Evolutionary conservation across 2,329 filamentous ascomycete species (phyloP).

Genomic region (Endocalyx cinctus): DNA sequence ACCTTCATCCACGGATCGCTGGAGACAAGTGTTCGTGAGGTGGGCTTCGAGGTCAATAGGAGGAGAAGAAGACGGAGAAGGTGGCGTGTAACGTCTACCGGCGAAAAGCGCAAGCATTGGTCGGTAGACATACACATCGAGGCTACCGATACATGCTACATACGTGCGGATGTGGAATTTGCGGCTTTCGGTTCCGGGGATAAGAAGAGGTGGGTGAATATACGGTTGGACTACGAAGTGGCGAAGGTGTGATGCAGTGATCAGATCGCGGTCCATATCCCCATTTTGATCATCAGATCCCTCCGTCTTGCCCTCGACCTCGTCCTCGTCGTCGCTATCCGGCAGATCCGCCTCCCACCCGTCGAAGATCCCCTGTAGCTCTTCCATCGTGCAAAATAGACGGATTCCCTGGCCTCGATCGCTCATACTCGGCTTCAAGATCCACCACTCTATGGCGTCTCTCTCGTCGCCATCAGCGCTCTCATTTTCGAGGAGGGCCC

Average conservation of each 20-base stretch:
- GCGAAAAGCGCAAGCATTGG: slow-evolving; percentile 94
- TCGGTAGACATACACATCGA: slow-evolving; percentile 81
- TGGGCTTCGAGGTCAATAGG: slow-evolving; percentile 63
- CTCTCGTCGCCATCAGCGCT: slow-evolving; percentile 11
- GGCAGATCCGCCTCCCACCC: slow-evolving; percentile 80
- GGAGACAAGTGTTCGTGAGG: slow-evolving; percentile 93
- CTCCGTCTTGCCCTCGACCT: slow-evolving; percentile 24
- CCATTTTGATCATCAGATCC: slow-evolving; percentile 15
- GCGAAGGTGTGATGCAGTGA: slow-evolving; percentile 84
- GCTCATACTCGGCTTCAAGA: slow-evolving; percentile 96
- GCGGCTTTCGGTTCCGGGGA: slow-evolving; percentile 55
- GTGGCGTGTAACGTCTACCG: slow-evolving; percentile 64
- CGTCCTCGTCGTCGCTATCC: slow-evolving; percentile 50
- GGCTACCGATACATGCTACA: slow-evolving; percentile 72
- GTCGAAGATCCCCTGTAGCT: slow-evolving; percentile 85
- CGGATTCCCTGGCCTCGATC: slow-evolving; percentile 91
- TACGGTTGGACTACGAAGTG: slow-evolving; percentile 97
- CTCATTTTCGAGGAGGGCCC: too few species aligned
- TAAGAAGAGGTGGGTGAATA: slow-evolving; percentile 79
- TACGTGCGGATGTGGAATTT: slow-evolving; percentile 97
- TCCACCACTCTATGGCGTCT: slow-evolving; percentile 73
- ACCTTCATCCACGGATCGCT: slow-evolving; percentile 57
- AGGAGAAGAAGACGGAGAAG: slow-evolving; percentile 28
- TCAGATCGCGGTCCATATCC: slow-evolving; percentile 42
- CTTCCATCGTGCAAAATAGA: slow-evolving; percentile 78